Evolutionary conservation across 1,139 yeast species (phyloP), one percentile per base, ranked within the genome.

Genomic region (Meyerozyma carpophila): DNA sequence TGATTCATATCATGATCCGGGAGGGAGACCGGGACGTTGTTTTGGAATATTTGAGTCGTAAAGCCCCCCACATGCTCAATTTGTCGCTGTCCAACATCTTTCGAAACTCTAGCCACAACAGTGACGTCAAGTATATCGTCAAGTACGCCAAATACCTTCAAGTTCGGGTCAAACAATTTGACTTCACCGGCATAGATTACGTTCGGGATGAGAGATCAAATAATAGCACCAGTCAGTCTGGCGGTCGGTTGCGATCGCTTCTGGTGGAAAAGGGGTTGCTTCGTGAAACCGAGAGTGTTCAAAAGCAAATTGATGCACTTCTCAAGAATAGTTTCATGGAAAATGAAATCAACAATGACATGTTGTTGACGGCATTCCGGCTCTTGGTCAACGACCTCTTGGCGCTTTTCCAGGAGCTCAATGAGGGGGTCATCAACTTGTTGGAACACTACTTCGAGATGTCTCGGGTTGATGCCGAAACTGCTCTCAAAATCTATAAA

Each of bases 401-500:
- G 52, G 79, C 89, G 1, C 68, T 93, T 38, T 94, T 89, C 65
- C 97, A 93, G 64, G 84, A 85, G 44, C 70, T 93, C 52, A 93
- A 93, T 63, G 98, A 93, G 66, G 98, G 98, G 26, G 96, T 93
- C 32, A 91, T 93, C 52, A 91, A 90, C 56, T 69, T 93, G 41
- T 75, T 93, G 51, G 98, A 93, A 60, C 95, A 93, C 59, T 93
- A 88, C 64, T 93, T 93, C 66, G 98, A 93, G 65, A 85, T 93
- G 81, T 81, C 91, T 32, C 81, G 79, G 52, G 70, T 71, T 32
- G 96, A 93, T 61, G 98, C 98, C 4, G 88, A 85, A 57, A 77
- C 91, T 50, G 93, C 96, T 0, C 75, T 93, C 50, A 82, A 79
- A 27, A 82, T 93, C 41, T 93, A 93, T 68, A 88, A 85, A 54